These are phyloP conservation scores for Didymella arachidicola DNA, from an alignment of 2,329 filamentous ascomycete genomes.

Conservation along the genomic window DNA sequence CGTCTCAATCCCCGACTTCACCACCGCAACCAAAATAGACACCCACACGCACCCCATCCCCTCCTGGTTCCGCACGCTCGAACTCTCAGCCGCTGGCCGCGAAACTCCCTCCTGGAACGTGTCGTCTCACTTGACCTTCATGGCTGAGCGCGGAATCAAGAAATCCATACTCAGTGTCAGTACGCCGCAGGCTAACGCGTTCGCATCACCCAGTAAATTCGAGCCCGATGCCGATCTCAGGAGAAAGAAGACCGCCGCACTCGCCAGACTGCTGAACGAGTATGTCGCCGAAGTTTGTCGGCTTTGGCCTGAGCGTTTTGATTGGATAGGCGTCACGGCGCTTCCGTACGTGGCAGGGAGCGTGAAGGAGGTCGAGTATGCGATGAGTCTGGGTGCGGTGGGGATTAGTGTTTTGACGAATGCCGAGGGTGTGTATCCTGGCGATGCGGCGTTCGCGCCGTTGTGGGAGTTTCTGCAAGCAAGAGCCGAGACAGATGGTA, in stretches of 20 bases:
- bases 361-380: constrained; percentile 42
- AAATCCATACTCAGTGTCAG: constrained; percentile 44
- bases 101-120: constrained; percentile 45
- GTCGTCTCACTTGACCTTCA: constrained; percentile 43
- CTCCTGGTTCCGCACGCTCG: constrained; percentile 44
- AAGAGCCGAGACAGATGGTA: constrained; percentile 10
- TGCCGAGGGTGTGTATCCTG: constrained; percentile 46
- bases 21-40: constrained; percentile 40
- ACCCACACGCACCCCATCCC: constrained; percentile 50
- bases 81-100: constrained; percentile 45
- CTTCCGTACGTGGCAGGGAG: constrained; percentile 43
- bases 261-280: constrained; percentile 49
- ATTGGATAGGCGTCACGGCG: constrained; percentile 39
- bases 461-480: constrained; percentile 42
- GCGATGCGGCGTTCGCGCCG: constrained; percentile 35
- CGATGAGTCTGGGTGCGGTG: constrained; percentile 39
- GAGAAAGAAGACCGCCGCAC: constrained; percentile 38
- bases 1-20: constrained; percentile 22
- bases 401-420: constrained; percentile 48
- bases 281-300: constrained; percentile 37
- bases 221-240: constrained; percentile 17
- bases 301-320: constrained; percentile 39
- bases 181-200: constrained; percentile 49
- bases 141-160: constrained; percentile 38
- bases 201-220: constrained; percentile 16